Conservation (phyloP, 192 early-diverging fungal species). For the Backusella mclennaniae region DNA sequence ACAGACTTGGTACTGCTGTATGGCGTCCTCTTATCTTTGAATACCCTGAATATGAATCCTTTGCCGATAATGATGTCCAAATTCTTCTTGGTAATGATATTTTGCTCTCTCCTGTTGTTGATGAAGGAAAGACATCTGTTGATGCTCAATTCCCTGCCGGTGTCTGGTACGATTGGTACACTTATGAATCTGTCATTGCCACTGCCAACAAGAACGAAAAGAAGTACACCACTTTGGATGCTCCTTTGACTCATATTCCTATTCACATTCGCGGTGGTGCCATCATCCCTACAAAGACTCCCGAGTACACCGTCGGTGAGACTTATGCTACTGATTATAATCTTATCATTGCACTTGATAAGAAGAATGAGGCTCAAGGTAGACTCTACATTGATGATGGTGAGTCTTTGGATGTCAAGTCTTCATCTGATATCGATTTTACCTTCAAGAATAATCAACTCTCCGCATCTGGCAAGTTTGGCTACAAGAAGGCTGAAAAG, state of each 20-base stretch:
- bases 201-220: slow-evolving; percentile 14
- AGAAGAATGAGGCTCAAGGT: slow-evolving; percentile 43
- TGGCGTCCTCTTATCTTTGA: slow-evolving; percentile 56
- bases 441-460: slow-evolving; percentile 16
- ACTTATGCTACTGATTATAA: slow-evolving; percentile 41
- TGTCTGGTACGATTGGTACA: slow-evolving; percentile 63
- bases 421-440: slow-evolving; percentile 25
- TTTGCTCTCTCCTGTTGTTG: slow-evolving; percentile 60
- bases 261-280: slow-evolving; percentile 60
- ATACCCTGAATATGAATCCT: slow-evolving; percentile 36
- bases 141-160: slow-evolving; percentile 60
- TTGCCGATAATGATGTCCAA: slow-evolving; percentile 53
- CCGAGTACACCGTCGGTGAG: slow-evolving; percentile 47
- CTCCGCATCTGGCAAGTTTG: slow-evolving; percentile 23
- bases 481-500: slow-evolving; percentile 9
- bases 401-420: slow-evolving; percentile 37
- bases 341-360: slow-evolving; percentile 57
- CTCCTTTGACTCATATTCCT: slow-evolving; percentile 54
- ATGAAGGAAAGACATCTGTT: slow-evolving; percentile 46
- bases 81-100: slow-evolving; percentile 57
- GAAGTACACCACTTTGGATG: slow-evolving; percentile 41
- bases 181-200: slow-evolving; percentile 27
- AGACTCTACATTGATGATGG: slow-evolving; percentile 65
- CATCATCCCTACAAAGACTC: slow-evolving; percentile 52
- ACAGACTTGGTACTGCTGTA: slow-evolving; percentile 50